Evolutionary conservation across 257 asterid species (phyloP).

Genomic region (Plantago ovata): DNA sequence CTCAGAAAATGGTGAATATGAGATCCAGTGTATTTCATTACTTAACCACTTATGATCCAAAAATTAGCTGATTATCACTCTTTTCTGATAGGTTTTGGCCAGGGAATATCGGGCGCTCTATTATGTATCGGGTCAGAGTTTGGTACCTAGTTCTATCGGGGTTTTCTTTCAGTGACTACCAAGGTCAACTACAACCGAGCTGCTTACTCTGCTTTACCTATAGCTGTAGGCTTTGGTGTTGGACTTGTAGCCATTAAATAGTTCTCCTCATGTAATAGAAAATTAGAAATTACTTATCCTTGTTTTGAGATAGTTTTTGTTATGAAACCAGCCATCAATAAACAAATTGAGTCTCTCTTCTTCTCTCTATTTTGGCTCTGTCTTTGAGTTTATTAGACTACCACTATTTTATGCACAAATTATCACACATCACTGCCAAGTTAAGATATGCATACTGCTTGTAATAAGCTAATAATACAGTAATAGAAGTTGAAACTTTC

Average conservation of each 20-base stretch:
- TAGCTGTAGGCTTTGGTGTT: conserved; percentile 14
- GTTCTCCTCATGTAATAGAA: conserved; percentile 21
- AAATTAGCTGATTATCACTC: not conserved
- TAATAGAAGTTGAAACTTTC: too few relatives aligned
- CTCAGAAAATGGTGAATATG: too few relatives aligned
- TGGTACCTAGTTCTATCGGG: not conserved
- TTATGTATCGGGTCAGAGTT: conserved; percentile 7
- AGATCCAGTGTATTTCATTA: too few relatives aligned
- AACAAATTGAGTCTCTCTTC: not conserved
- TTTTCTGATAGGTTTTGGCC: conserved; percentile 8
- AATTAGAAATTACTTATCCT: conserved; percentile 19
- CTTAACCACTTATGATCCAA: too few relatives aligned
- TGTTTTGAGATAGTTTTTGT: not conserved
- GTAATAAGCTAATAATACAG: too few relatives aligned
- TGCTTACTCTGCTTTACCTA: not conserved
- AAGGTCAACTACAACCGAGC: conserved; percentile 22
- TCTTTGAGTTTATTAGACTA: not conserved
- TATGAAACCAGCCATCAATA: not conserved
- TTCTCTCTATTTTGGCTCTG: not conserved
- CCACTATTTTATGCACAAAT: too few relatives aligned
- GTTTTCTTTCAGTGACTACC: conserved; percentile 3
- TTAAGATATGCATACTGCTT: too few relatives aligned
- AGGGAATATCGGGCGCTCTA: conserved; percentile 18
- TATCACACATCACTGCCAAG: too few relatives aligned
- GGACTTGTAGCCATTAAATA: conserved; percentile 6